Conservation (phyloP, 2,329 filamentous ascomycete genomes). For the Botrytis galanthina region DNA sequence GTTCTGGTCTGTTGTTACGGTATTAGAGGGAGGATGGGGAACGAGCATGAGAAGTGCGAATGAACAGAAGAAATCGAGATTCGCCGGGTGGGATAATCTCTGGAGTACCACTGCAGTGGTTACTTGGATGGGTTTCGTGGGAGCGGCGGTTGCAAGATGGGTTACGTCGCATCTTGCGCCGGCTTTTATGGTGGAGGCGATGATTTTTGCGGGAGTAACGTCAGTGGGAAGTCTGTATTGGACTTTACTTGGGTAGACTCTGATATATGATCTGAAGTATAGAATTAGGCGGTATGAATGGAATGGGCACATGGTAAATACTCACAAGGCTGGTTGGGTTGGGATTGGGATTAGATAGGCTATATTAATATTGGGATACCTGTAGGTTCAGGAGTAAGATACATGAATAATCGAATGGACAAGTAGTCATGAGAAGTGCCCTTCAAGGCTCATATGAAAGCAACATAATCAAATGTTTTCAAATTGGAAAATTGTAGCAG, state of each 20-base stretch:
- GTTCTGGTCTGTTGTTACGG: conserved; percentile 40
- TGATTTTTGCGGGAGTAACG: conserved; percentile 17
- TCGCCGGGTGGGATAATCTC: conserved; percentile 22
- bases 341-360: not conserved
- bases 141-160: conserved; percentile 22
- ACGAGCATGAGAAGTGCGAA: conserved; percentile 39
- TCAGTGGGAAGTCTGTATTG: conserved; percentile 22
- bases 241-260: conserved; percentile 13
- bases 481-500: not conserved
- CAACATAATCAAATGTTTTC: not conserved
- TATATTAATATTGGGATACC: not conserved
- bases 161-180: conserved; percentile 12
- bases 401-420: not conserved
- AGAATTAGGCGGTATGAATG: not conserved
- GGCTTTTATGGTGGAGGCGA: conserved; percentile 20
- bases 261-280: not conserved
- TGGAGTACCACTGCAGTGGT: conserved; percentile 25
- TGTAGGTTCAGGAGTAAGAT: not conserved
- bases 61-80: conserved; percentile 31
- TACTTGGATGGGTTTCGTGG: conserved; percentile 26
- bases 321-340: not conserved
- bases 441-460: not conserved
- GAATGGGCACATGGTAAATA: not conserved
- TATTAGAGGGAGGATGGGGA: conserved; percentile 40
- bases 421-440: not conserved